Evolutionary conservation across 345 rosid genomes (phyloP), one percentile per base, ranked within the genome.

Genomic region (Lepidium sativum): DNA sequence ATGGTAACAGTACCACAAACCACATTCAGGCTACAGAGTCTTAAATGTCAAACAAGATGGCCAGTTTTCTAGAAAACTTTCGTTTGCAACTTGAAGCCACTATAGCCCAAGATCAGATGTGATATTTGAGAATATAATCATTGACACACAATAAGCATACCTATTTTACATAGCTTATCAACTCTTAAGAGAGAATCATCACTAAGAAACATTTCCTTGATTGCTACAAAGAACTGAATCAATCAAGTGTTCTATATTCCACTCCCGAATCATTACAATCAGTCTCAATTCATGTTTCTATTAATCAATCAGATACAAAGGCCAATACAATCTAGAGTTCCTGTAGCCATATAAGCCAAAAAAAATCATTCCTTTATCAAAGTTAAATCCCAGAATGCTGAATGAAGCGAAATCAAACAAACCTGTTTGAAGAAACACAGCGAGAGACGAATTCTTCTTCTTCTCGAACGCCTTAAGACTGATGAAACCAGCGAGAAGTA

Each of bases 381-480:
- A 42, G 7, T 17, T 5, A 16, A 33, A 60, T 17, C 17, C 13
- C 23, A 27, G 15, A 32, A 13, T 6, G 43, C 12, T 49, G 13
- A 52, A 52, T 32, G 2, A 14, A 27, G 8, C 29, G 8, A 12
- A 4, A 7, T n/a, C 8, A 39, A 9, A 55, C 39, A 27, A 20
- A 94, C 96, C 95, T 23, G 92, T 87, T 79, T 87, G 80, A 16
- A 90, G 79, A 73, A 80, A 40, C 48, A 80, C 23, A 66, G 95
- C 96, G 60, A 79, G 57, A 63, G 58, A 71, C 7, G 92, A 86
- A 34, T 78, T 87, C 73, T 83, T 82, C 65, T 82, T 71, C 82
- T 78, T 83, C 81, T 75, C 83, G 37, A 83, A 90, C 68, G 97
- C 95, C 33, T 82, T 90, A 48, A 90, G 89, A 65, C 96, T 90